Conservation (phyloP, 1,284 basidiomycete genomes). For the Boletus subluridellus region DNA sequence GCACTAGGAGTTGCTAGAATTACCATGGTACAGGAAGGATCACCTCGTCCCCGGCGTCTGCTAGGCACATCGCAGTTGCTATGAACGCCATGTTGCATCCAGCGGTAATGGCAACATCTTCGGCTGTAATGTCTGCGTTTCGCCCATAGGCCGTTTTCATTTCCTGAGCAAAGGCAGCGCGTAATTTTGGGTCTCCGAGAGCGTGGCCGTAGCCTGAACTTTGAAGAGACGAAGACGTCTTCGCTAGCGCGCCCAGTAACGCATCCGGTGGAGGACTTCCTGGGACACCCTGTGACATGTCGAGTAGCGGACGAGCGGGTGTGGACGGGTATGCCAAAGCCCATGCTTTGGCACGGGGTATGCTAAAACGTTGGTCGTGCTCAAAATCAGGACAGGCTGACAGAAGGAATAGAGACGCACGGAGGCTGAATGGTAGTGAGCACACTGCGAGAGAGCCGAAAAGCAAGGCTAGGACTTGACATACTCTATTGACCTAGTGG, state of each 20-base stretch:
- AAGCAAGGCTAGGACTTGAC: constrained; percentile 17
- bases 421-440: constrained; percentile 42
- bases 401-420: constrained; percentile 20
- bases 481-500: background rate
- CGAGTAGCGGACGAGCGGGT: constrained; percentile 52
- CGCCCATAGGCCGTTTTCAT: constrained; percentile 61
- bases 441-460: constrained; percentile 41
- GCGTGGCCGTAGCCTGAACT: constrained; percentile 65
- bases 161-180: constrained; percentile 60
- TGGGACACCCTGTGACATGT: constrained; percentile 78
- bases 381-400: background rate
- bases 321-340: constrained; percentile 47
- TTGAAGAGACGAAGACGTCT: constrained; percentile 43
- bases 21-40: constrained; percentile 80
- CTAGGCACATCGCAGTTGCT: constrained; percentile 61
- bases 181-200: constrained; percentile 59
- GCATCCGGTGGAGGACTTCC: constrained; percentile 57
- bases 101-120: constrained; percentile 63
- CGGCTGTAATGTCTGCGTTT: constrained; percentile 44
- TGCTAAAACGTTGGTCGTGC: constrained; percentile 43
- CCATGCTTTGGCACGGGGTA: constrained; percentile 70
- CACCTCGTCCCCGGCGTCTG: constrained; percentile 69
- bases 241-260: constrained; percentile 52
- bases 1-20: constrained; percentile 6
- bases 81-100: constrained; percentile 74